phyloP scores from a whole-genome alignment of 768 basidiomycete species.

The Termitomyces sp. region DNA sequence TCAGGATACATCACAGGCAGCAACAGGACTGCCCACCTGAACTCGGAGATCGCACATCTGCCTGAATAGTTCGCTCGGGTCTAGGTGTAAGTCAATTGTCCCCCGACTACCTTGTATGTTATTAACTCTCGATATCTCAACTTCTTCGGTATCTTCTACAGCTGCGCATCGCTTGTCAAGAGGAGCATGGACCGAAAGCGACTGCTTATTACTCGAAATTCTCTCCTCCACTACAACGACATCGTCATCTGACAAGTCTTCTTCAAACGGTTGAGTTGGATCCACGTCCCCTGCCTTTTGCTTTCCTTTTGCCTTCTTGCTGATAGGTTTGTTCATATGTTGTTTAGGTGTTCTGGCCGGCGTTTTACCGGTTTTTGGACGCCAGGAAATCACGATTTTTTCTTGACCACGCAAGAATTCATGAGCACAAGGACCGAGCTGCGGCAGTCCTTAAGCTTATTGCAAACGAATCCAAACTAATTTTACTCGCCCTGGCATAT shows the following conservation, averaged over 20 bases:
- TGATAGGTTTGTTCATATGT: conserved; percentile 17
- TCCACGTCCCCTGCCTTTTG: conserved; percentile 26
- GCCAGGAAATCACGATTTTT: conserved; percentile 28
- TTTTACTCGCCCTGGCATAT: conserved; percentile 47
- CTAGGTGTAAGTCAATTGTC: conserved; percentile 7
- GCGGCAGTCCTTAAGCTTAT: not conserved
- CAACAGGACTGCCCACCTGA: conserved; percentile 21
- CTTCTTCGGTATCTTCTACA: not conserved
- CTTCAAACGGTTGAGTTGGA: conserved; percentile 32
- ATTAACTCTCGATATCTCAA: not conserved
- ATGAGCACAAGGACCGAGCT: conserved; percentile 34
- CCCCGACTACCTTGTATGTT: not conserved
- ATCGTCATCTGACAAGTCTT: conserved; percentile 24
- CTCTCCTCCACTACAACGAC: conserved; percentile 15
- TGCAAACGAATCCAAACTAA: not conserved
- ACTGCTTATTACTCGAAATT: not conserved
- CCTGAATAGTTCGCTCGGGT: conserved; percentile 22
- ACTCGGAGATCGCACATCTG: conserved; percentile 22
- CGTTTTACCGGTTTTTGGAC: conserved; percentile 27
- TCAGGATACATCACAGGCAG: not conserved
- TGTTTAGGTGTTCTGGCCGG: conserved; percentile 19
- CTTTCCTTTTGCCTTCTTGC: conserved; percentile 25
- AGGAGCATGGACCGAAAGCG: not conserved
- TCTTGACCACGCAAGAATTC: conserved; percentile 24
- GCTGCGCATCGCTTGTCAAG: not conserved